These are phyloP conservation scores for Curvularia sp. DNA, from an alignment of 2,329 filamentous ascomycete species.

Conservation along the genomic window DNA sequence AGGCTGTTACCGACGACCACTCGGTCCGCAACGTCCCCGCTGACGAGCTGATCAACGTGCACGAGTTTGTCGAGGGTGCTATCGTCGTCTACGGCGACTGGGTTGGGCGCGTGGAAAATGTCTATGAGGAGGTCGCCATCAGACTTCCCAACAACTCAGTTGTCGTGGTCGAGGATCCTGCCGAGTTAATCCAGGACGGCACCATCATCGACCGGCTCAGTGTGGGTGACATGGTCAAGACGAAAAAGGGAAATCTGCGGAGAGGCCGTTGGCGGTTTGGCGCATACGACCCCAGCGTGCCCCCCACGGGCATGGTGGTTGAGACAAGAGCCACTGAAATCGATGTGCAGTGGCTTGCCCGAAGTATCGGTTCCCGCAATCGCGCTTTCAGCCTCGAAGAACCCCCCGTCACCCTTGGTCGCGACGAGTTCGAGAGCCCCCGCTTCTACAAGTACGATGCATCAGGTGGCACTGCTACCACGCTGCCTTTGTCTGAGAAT, in stretches of 20 bases:
- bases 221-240: conserved; percentile 59
- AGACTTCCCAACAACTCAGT: conserved; percentile 61
- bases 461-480: conserved; percentile 27
- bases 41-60: conserved; percentile 55
- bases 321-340: conserved; percentile 56
- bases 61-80: conserved; percentile 59
- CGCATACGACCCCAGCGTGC: conserved; percentile 58
- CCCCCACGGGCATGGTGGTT: conserved; percentile 61
- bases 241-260: conserved; percentile 60
- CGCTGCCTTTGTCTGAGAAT: conserved; percentile 33
- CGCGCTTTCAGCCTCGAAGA: conserved; percentile 33
- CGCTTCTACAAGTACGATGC: conserved; percentile 55
- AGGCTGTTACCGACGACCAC: conserved; percentile 37
- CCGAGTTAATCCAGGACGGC: conserved; percentile 51
- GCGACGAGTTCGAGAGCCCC: conserved; percentile 53
- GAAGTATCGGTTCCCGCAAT: conserved; percentile 46
- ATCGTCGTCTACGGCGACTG: conserved; percentile 63
- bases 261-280: conserved; percentile 62
- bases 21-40: conserved; percentile 53
- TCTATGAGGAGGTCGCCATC: conserved; percentile 59
- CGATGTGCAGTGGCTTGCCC: conserved; percentile 61
- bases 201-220: conserved; percentile 48
- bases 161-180: conserved; percentile 59
- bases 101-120: conserved; percentile 61
- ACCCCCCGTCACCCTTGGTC: conserved; percentile 42